Evolutionary conservation across 495 filamentous ascomycete genomes (phyloP).

Genomic region (Penicillium salamii): DNA sequence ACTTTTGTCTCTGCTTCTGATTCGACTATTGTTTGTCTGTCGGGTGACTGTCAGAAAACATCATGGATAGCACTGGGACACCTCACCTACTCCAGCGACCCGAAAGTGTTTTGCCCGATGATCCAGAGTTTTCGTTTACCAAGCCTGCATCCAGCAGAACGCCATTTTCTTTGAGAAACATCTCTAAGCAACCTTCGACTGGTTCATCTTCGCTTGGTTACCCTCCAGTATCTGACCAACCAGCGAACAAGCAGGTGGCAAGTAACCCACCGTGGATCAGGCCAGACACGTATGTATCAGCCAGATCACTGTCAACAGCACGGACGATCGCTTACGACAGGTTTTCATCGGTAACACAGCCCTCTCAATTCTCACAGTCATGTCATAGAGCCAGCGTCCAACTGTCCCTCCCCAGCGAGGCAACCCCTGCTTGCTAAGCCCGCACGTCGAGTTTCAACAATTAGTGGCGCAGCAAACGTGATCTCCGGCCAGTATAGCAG

Average conservation of each 20-base stretch:
- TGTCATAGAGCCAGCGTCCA: background rate
- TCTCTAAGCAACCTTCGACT: slow-evolving; percentile 3
- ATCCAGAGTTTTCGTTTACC: slow-evolving; percentile 33
- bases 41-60: too few species aligned
- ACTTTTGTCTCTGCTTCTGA: too few species aligned
- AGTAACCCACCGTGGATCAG: background rate
- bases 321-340: background rate
- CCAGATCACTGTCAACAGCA: background rate
- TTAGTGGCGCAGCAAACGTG: background rate
- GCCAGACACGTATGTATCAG: slow-evolving; percentile 19
- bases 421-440: background rate
- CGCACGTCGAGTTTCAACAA: background rate
- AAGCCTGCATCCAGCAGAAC: slow-evolving; percentile 28
- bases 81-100: slow-evolving; percentile 25
- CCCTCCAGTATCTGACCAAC: background rate
- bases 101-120: slow-evolving; percentile 28
- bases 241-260: background rate
- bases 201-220: background rate
- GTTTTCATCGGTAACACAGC: background rate
- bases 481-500: background rate
- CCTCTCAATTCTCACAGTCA: background rate
- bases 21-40: too few species aligned
- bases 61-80: background rate
- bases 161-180: slow-evolving; percentile 19
- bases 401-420: background rate